Base-by-base conservation (phyloP, 192 early-diverging fungal genomes). In the Umbelopsis sp. region DNA sequence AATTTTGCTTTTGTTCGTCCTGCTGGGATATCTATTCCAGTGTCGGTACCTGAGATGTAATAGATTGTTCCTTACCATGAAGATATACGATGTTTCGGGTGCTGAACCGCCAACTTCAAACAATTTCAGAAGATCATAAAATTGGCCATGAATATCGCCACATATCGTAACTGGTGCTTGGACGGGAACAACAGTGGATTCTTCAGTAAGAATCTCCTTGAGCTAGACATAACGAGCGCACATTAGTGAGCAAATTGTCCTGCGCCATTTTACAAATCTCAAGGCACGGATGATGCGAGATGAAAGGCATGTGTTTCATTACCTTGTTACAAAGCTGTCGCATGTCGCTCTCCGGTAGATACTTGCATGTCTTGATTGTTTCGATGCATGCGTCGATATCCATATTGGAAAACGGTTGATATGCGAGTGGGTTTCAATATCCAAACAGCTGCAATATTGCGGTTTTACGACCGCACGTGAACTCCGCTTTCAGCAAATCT, bases 131-230 rank as follows among this genome's bases (percentile, higher is more conserved):
- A 99, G 83, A 75, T 99, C 97, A 77, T 92, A 94, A 75, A 97
- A 99, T 77, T 98, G 97, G 20, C 97, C 97, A 77, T 98, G 97
- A 70, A 98, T 95, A 77, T 98, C 97, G 71, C 97, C 97, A 82
- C 96, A 98, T 41, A 98, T 91, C 1, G 96, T 98, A 24, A 98
- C 96, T 31, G 97, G 97, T 43, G 93, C 88, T 66, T 88, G 85
- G 25, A 98, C 97, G 5, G 95, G 93, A 71, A 96, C 95, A 47
- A 98, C 94, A 80, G 96, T 98, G 14, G 94, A 96, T 80, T 99
- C 97, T 80, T 99, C 97, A 82, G 96, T 94, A 62, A 97, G 80
- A 36, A 97, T 88, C 80, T 97, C 95, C 75, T 96, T 98, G 51
- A 97, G 86, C 93, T 72, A 53, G n/a, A 43, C 34, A 24, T 52